Conservation (phyloP, 345 rosid species). For the Chamaenerion angustifolium region DNA sequence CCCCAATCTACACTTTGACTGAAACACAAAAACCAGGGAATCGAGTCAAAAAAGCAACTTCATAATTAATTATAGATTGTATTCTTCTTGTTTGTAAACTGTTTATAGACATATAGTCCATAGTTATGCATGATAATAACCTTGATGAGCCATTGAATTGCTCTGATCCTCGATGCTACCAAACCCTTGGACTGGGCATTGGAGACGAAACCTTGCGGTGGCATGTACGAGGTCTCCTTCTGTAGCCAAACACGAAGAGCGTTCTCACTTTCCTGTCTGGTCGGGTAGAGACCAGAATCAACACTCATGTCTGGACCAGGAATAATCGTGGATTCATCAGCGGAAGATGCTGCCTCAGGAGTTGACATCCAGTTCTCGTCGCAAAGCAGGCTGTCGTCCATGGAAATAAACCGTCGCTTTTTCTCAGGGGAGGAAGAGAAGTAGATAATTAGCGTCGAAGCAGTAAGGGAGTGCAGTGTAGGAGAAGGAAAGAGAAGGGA, state of each 20-base stretch:
- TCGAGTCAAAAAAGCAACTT: neutral
- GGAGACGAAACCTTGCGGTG: conserved; percentile 1
- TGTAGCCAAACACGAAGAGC: conserved; percentile 5
- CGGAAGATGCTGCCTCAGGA: neutral
- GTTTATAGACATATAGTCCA: too few species aligned
- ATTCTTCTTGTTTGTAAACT: too few species aligned
- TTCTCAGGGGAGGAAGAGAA: neutral
- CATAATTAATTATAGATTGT: neutral
- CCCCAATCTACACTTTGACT: conserved; percentile 33
- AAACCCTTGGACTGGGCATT: conserved; percentile 1
- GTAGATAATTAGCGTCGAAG: too few species aligned
- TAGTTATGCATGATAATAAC: neutral
- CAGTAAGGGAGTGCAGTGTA: neutral
- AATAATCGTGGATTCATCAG: neutral
- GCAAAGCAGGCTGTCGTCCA: conserved; percentile 11
- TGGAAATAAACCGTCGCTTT: neutral
- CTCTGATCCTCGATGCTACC: conserved; percentile 9
- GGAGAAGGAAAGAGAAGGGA: neutral
- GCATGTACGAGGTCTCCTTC: conserved; percentile 9
- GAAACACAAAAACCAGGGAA: conserved; percentile 3
- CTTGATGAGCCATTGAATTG: conserved; percentile 9
- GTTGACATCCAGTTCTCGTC: conserved; percentile 10
- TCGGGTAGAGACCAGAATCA: neutral
- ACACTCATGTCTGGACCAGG: too few species aligned
- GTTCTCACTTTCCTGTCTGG: conserved; percentile 8